Evolutionary conservation across 2,329 filamentous ascomycete species (phyloP), one percentile per base, ranked within the genome.

Genomic region (Phialophora expanda): DNA sequence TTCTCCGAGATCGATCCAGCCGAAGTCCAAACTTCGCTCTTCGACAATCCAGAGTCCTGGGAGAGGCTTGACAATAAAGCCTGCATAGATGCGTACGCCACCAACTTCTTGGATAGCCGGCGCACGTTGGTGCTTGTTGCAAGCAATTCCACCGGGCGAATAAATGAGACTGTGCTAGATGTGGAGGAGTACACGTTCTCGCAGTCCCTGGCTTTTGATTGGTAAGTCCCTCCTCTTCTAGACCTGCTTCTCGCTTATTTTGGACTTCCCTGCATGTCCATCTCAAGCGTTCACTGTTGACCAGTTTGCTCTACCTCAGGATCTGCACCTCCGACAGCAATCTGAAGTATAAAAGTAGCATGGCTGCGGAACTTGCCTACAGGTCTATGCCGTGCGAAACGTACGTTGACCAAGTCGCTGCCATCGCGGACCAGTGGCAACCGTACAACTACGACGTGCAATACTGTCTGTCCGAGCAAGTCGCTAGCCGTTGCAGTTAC

Each of bases 391-490:
- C 68, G 9, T 70, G 69, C 56, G 65, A 70, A 12, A 51, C 56
- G 8, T 68, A 59, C 20, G 55, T 67, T 2, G 51, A 61, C 20
- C 62, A 61, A 32, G 57, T 70, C 6, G 57, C 24, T 20, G 53
- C 58, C 28, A 34, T 60, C 7, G 59, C 64, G 1, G 62, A 66
- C 30, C 26, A 64, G 46, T 71, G 70, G 70, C 32, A 34, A n/a
- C 66, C 66, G 2, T 67, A 50, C n/a, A 62, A 61, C 26, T 62
- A 67, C 50, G 46, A 61, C 24, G 59, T 70, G 11, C 51, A 68
- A 22, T 71, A 69, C 48, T 72, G 70, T 48, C 55, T 71, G 20
- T 68, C 66, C 17, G 66, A 72, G 62, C 26, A 11, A 3, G 67
- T 69, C 11, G 26, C 46, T 11, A 62, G 66, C 46, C 46, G n/a